Percentiles rank a stretch among this genome's conserved stretches.
Conservation (phyloP, 371 early-diverging fungal species). For the Choanephora cucurbitarum region DNA sequence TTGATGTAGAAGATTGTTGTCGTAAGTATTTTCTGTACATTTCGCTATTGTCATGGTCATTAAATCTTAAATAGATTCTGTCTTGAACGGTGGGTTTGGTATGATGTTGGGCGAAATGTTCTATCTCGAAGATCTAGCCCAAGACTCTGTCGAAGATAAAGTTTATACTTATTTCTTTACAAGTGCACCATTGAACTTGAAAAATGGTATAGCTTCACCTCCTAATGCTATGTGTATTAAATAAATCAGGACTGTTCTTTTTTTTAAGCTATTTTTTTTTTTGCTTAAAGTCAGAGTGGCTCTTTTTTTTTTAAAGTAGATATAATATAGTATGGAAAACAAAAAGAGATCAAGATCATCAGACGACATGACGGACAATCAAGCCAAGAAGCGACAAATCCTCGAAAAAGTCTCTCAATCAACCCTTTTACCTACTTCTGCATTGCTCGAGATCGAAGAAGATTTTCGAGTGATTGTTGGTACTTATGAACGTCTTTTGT, state of each 20-base stretch:
- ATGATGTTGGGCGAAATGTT: constrained; percentile 23
- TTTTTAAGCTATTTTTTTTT: too few relatives aligned
- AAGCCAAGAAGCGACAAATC: constrained; percentile 24
- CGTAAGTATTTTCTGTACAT: constrained; percentile 7
- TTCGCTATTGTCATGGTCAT: neutral
- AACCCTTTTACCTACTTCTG: constrained; percentile 21
- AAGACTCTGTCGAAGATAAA: constrained; percentile 10
- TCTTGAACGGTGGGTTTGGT: constrained; percentile 20
- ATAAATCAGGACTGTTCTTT: too few relatives aligned
- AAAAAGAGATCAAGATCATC: constrained; percentile 26
- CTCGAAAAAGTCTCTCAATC: constrained; percentile 20
- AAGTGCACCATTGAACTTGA: constrained; percentile 22
- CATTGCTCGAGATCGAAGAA: constrained; percentile 28
- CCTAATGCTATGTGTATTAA: constrained; percentile 24
- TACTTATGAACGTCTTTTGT: constrained; percentile 94
- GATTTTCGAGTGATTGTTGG: constrained; percentile 82
- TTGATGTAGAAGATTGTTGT: constrained; percentile 4
- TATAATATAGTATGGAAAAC: too few relatives aligned
- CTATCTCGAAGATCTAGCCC: constrained; percentile 15
- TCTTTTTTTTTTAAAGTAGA: too few relatives aligned
- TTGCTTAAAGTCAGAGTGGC: too few relatives aligned
- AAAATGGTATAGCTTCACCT: constrained; percentile 20
- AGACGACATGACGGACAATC: constrained; percentile 17
- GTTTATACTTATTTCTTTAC: constrained; percentile 19
- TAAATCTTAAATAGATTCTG: constrained; percentile 8